A percentile compares a stretch with the other conserved stretches of the same genome.
These are phyloP conservation scores for Aureobasidium zeae DNA, from an alignment of 2,329 filamentous ascomycete species.

Conservation along the genomic window DNA sequence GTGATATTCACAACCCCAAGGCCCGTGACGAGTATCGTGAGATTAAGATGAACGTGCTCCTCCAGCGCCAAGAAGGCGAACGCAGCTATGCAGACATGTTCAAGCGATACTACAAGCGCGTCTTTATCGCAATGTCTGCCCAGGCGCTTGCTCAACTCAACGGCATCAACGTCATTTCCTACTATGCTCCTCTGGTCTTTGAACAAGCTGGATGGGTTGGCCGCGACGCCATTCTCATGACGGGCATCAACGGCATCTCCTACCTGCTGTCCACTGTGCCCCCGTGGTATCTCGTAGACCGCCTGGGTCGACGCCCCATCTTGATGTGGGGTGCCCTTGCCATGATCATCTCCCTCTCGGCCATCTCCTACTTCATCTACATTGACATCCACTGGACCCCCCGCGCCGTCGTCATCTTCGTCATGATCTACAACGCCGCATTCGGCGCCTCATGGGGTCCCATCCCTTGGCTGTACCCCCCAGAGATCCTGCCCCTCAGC, in stretches of 20 bases:
- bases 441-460: conserved; percentile 98
- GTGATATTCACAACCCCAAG: conserved; percentile 87
- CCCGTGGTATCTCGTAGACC: conserved; percentile 94
- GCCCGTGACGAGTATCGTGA: conserved; percentile 94
- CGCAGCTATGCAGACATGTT: conserved; percentile 92
- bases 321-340: conserved; percentile 79
- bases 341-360: conserved; percentile 79
- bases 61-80: conserved; percentile 91
- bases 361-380: conserved; percentile 92
- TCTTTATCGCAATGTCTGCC: conserved; percentile 98
- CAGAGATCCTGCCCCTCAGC: conserved; percentile 94
- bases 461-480: conserved; percentile 95
- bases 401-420: conserved; percentile 79
- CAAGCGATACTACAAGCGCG: conserved; percentile 76
- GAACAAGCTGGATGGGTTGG: conserved; percentile 94
- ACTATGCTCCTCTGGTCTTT: conserved; percentile 94
- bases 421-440: conserved; percentile 97
- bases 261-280: conserved; percentile 89
- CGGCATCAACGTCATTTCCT: conserved; percentile 98
- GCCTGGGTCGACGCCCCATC: conserved; percentile 81
- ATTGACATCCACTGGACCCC: conserved; percentile 72
- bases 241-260: conserved; percentile 85
- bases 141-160: conserved; percentile 93
- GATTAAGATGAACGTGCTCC: conserved; percentile 95
- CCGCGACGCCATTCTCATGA: conserved; percentile 88